Evolutionary conservation across 2,329 filamentous ascomycete genomes (phyloP).

Genomic region (Aspergillus tanneri): DNA sequence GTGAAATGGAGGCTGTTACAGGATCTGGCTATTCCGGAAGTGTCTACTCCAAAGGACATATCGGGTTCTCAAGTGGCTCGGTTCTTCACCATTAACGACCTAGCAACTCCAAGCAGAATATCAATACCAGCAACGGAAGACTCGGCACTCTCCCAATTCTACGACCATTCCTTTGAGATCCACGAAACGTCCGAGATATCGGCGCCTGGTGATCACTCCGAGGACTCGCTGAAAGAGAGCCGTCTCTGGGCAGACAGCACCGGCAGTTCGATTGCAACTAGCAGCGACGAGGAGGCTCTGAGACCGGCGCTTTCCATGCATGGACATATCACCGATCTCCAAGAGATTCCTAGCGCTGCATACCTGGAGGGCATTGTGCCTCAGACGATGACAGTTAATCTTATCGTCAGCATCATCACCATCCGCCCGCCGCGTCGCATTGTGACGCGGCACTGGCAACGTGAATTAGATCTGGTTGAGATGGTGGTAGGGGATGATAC

Average conservation of each 20-base stretch:
- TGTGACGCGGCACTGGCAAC: conserved; percentile 56
- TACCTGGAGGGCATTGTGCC: conserved; percentile 68
- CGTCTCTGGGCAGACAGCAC: conserved; percentile 21
- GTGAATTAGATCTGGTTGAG: conserved; percentile 67
- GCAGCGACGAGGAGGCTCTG: conserved; percentile 15
- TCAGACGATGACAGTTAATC: conserved; percentile 76
- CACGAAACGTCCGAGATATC: conserved; percentile 56
- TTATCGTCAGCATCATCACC: conserved; percentile 77
- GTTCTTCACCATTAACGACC: conserved; percentile 34
- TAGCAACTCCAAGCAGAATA: conserved; percentile 19
- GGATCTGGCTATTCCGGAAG: conserved; percentile 12
- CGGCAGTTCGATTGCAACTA: conserved; percentile 17
- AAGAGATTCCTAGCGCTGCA: conserved; percentile 65
- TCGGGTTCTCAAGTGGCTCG: conserved; percentile 14
- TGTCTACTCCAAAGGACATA: not conserved
- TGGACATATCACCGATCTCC: conserved; percentile 61
- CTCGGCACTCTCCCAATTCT: conserved; percentile 62
- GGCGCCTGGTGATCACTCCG: conserved; percentile 20
- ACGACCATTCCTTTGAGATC: conserved; percentile 72
- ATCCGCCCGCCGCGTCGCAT: conserved; percentile 67
- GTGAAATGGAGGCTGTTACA: conserved; percentile 34
- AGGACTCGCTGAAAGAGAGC: conserved; percentile 28
- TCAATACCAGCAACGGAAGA: conserved; percentile 21
- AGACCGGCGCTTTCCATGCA: conserved; percentile 31
- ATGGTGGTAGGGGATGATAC: conserved; percentile 84